These are phyloP conservation scores for Erigeron philadelphicus DNA, from an alignment of 140 eudicot species.

Conservation along the genomic window DNA sequence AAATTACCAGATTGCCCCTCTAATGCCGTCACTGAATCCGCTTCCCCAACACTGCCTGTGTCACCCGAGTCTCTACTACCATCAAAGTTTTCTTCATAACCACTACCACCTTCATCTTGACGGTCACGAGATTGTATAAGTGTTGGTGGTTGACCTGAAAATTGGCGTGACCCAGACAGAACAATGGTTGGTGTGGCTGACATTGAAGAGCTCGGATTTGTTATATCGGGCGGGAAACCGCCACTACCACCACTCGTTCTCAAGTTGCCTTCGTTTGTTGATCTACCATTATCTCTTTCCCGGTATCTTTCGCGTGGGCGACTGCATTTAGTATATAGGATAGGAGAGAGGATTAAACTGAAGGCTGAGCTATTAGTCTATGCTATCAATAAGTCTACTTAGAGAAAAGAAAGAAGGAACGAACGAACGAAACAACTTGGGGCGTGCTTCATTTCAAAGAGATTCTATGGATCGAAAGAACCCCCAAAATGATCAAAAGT, in stretches of 20 bases:
- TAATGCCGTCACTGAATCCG: conserved; percentile 56
- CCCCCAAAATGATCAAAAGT: neutral
- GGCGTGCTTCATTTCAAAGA: neutral
- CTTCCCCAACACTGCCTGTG: conserved; percentile 86
- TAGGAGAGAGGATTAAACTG: conserved; percentile 10
- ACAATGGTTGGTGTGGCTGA: conserved; percentile 45
- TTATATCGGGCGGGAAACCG: conserved; percentile 41
- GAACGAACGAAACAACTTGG: neutral
- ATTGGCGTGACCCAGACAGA: conserved; percentile 52
- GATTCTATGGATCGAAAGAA: neutral
- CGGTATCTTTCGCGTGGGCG: conserved; percentile 83
- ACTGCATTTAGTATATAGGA: conserved; percentile 20
- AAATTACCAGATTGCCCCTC: conserved; percentile 62
- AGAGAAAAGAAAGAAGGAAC: too few species aligned
- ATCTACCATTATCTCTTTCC: conserved; percentile 73
- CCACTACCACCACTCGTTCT: conserved; percentile 42
- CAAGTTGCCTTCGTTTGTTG: conserved; percentile 51
- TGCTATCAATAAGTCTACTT: neutral
- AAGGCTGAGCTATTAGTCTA: neutral
- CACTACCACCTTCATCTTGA: conserved; percentile 72
- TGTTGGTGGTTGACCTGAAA: conserved; percentile 67
- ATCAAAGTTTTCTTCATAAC: conserved; percentile 81
- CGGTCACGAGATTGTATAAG: conserved; percentile 84
- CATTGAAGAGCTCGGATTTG: conserved; percentile 40
- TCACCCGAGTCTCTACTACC: conserved; percentile 90